phyloP scores from a whole-genome alignment of 768 basidiomycete genomes.

The Tulasnella calospora region DNA sequence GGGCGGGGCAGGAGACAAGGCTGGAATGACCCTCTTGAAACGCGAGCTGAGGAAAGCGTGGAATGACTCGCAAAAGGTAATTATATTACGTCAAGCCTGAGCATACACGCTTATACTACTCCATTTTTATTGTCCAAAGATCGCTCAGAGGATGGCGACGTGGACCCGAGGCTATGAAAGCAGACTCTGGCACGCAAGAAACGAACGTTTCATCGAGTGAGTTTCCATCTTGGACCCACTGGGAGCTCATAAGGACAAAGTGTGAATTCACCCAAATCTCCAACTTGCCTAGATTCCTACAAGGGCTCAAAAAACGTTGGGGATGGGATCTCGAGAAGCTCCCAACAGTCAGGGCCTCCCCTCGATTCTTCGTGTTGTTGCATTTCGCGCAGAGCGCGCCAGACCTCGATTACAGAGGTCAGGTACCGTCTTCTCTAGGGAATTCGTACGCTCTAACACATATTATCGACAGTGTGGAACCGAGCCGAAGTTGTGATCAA shows the following conservation, averaged over 20 bases:
- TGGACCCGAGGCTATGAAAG: not conserved
- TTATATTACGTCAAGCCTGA: not conserved
- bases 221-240: not conserved
- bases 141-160: not conserved
- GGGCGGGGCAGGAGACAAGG: not conserved
- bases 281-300: not conserved
- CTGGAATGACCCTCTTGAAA: not conserved
- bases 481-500: not conserved
- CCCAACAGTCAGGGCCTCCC: not conserved
- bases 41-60: not conserved
- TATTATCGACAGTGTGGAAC: not conserved
- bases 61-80: not conserved
- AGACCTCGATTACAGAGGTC: not conserved
- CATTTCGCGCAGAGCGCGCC: not conserved
- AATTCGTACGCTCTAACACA: not conserved
- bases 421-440: not conserved
- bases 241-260: not conserved
- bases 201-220: not conserved
- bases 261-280: not conserved
- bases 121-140: not conserved
- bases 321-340: not conserved
- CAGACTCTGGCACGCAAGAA: not conserved
- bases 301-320: not conserved
- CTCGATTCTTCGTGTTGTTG: not conserved
- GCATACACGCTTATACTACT: not conserved